These are phyloP conservation scores for Trametes maxima DNA, from an alignment of 768 basidiomycete genomes.

Conservation along the genomic window DNA sequence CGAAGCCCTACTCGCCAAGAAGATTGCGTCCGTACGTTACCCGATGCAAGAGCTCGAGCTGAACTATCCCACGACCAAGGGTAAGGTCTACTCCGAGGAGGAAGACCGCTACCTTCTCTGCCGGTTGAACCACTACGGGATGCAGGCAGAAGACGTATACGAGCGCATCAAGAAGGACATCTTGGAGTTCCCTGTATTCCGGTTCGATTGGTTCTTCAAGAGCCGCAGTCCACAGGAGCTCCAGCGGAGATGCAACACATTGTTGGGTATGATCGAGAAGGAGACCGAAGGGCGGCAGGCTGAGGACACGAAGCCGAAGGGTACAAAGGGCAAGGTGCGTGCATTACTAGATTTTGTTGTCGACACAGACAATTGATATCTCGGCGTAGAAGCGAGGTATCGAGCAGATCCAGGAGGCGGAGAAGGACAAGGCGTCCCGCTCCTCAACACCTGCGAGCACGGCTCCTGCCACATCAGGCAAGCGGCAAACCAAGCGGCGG, in stretches of 20 bases:
- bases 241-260: conserved; percentile 82
- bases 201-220: conserved; percentile 99
- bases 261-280: conserved; percentile 90
- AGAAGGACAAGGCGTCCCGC: conserved; percentile 51
- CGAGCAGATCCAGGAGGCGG: conserved; percentile 61
- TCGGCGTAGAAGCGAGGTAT: conserved; percentile 65
- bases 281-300: conserved; percentile 71
- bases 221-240: conserved; percentile 89
- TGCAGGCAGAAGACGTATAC: conserved; percentile 87
- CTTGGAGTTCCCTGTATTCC: conserved; percentile 93
- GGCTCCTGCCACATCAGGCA: conserved; percentile 48
- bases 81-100: conserved; percentile 95
- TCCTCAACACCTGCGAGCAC: conserved; percentile 61
- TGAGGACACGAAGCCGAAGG: conserved; percentile 67
- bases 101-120: conserved; percentile 96
- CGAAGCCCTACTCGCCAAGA: conserved; percentile 75
- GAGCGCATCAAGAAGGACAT: conserved; percentile 97
- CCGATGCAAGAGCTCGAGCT: conserved; percentile 98
- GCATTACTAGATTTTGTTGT: background rate
- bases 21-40: conserved; percentile 80
- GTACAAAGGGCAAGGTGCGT: conserved; percentile 57
- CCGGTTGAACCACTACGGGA: conserved; percentile 86
- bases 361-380: background rate
- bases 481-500: conserved; percentile 57
- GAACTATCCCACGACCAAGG: conserved; percentile 93